These are phyloP conservation scores for Colletotrichum gloeosporioides DNA, from an alignment of 2,329 filamentous ascomycete species.

Conservation along the genomic window DNA sequence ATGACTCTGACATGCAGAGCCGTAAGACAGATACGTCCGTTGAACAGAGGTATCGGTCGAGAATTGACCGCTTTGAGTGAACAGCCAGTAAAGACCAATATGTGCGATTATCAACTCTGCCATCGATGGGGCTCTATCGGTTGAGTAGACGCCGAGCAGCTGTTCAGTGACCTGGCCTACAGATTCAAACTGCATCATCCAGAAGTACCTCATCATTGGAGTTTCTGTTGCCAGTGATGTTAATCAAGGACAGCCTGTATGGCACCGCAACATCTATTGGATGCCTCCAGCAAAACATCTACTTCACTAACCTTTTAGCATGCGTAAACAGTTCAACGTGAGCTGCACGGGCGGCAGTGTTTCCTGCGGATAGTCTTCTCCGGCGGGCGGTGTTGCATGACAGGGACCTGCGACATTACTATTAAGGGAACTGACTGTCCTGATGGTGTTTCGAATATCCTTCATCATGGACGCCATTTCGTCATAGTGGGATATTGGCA, in stretches of 20 bases:
- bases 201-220: background rate
- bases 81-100: background rate
- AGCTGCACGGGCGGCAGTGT: background rate
- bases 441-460: background rate
- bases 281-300: too few species aligned
- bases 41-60: background rate
- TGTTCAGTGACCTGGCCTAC: background rate
- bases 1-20: background rate
- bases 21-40: background rate
- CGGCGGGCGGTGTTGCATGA: rapidly evolving
- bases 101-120: background rate
- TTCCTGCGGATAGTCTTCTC: rapidly evolving
- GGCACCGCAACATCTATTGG: too few species aligned
- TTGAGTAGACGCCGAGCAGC: background rate
- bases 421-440: background rate
- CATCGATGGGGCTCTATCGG: background rate
- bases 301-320: background rate
- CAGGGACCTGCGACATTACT: rapidly evolving
- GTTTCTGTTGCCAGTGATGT: background rate
- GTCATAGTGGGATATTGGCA: background rate
- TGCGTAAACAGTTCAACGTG: background rate
- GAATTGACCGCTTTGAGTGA: background rate
- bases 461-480: background rate
- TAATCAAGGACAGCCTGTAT: too few species aligned
- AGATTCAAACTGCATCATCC: background rate